Evolutionary conservation across 345 rosid genomes (phyloP), one percentile per base, ranked within the genome.

Genomic region (Linum lewisii): DNA sequence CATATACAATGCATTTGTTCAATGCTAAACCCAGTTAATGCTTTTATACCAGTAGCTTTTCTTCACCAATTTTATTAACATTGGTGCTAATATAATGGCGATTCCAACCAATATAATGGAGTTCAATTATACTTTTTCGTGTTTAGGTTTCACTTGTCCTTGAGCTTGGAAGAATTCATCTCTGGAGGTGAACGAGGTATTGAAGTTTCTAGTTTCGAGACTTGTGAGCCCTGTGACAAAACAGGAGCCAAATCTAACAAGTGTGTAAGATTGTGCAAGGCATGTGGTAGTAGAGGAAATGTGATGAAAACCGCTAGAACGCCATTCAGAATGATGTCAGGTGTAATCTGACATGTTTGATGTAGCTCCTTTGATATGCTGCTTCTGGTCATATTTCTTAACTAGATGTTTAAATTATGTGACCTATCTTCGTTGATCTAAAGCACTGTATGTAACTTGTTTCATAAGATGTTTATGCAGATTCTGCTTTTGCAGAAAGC

Each of bases 121-220:
- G 13, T n/a, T n/a, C n/a, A 58, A 16, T 21, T n/a, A n/a, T n/a
- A n/a, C 63, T 57, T 61, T 52, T 60, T 66, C 5, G 61, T 1
- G 53, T 62, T 63, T 65, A 92, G 98, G 79, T 81, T 72, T 66
- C 81, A 86, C 51, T 77, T 92, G 65, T 71, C 76, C 72, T 66
- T 92, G 81, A 88, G 83, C 74, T 86, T 92, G 63, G 87, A 88
- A 79, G 98, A 92, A 77, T 84, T 96, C 7, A 61, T 92, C 58
- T 84, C 80, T 63, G 98, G 98, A 66, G 95, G 73, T 58, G 66
- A 82, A 64, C 81, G 62, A 52, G 84, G 83, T 63, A 80, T 88
- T 49, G 82, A 80, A 63, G 73, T 88, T 74, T 73, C 88, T 62
- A 74, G 69, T 72, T 70, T 82, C 57, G 86, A 83, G 69, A 76